A percentile compares a stretch with the other conserved stretches of the same genome.
phyloP scores from a whole-genome alignment of 306 rosid species.

The Quercus agrifolia region DNA sequence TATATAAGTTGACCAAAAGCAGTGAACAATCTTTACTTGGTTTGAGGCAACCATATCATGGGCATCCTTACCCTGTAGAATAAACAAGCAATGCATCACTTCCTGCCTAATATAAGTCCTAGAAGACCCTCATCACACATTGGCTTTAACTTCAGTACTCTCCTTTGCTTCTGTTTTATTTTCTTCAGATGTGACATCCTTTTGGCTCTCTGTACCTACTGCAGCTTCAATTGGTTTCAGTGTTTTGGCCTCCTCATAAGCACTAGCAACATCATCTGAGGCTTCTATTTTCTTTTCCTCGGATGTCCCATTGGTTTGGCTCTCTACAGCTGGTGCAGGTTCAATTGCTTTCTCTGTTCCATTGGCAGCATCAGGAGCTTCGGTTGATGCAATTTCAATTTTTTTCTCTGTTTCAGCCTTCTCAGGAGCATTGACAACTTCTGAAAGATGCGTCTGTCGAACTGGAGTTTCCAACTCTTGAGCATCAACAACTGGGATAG shows the following conservation, averaged over 20 bases:
- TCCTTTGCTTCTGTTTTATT: constrained; percentile 12
- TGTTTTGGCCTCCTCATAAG: background rate
- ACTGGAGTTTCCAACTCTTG: background rate
- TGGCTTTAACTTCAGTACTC: background rate
- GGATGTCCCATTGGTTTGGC: background rate
- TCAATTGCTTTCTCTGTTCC: background rate
- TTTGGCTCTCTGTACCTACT: background rate
- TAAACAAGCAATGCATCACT: background rate
- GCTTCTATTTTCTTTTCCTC: background rate
- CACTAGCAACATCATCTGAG: background rate
- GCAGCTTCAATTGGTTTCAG: constrained; percentile 21
- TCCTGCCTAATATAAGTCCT: constrained; percentile 6
- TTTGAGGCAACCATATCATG: background rate
- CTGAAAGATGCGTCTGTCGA: background rate
- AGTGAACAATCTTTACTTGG: background rate
- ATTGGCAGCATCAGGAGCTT: background rate
- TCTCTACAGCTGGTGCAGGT: background rate
- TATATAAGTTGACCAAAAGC: constrained; percentile 9
- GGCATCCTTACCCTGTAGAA: background rate
- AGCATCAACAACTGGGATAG: background rate
- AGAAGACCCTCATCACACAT: background rate
- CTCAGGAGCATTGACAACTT: background rate
- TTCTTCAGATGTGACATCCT: background rate
- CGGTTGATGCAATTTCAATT: constrained; percentile 4
- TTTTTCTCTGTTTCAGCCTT: constrained; percentile 17